Conservation (phyloP, 352 stramenopile species). For the Thalassiosira sp. region DNA sequence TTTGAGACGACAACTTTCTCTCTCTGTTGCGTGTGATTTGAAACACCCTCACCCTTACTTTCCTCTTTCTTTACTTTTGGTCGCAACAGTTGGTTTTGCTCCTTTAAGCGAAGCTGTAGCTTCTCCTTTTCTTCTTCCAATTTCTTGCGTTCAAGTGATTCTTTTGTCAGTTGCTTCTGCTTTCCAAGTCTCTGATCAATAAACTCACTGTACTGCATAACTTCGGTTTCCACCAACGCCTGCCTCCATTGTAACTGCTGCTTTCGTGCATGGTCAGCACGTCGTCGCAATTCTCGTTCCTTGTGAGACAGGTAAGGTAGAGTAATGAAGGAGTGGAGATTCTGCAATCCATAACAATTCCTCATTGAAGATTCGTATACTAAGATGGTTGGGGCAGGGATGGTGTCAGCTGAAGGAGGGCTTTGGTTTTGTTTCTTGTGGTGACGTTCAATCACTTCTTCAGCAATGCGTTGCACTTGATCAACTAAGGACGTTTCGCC, state of each 20-base stretch:
- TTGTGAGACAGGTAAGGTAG: slow-evolving; percentile 49
- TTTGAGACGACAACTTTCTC: not conserved
- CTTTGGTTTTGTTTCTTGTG: slow-evolving; percentile 9
- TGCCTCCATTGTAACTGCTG: slow-evolving; percentile 26
- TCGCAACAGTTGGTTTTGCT: slow-evolving; percentile 20
- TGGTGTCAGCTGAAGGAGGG: not conserved
- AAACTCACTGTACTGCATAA: slow-evolving; percentile 33
- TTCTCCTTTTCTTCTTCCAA: slow-evolving; percentile 38
- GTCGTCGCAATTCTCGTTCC: slow-evolving; percentile 37
- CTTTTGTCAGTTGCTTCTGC: slow-evolving; percentile 5
- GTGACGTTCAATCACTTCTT: slow-evolving; percentile 18
- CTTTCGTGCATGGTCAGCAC: slow-evolving; percentile 22
- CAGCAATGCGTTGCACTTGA: slow-evolving; percentile 9
- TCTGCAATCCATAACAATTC: slow-evolving; percentile 45
- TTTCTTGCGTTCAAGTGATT: slow-evolving; percentile 19
- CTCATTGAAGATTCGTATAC: slow-evolving; percentile 57
- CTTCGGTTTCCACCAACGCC: slow-evolving; percentile 23
- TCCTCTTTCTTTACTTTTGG: slow-evolving; percentile 8
- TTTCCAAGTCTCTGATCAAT: slow-evolving; percentile 4
- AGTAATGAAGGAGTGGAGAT: slow-evolving; percentile 53
- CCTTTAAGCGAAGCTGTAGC: slow-evolving; percentile 13
- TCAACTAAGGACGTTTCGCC: slow-evolving; percentile 16
- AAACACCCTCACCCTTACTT: not conserved
- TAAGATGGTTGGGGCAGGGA: slow-evolving; percentile 28
- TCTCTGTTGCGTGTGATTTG: not conserved